Conservation (phyloP, 306 rosid genomes). For the Heteromeles arbutifolia region DNA sequence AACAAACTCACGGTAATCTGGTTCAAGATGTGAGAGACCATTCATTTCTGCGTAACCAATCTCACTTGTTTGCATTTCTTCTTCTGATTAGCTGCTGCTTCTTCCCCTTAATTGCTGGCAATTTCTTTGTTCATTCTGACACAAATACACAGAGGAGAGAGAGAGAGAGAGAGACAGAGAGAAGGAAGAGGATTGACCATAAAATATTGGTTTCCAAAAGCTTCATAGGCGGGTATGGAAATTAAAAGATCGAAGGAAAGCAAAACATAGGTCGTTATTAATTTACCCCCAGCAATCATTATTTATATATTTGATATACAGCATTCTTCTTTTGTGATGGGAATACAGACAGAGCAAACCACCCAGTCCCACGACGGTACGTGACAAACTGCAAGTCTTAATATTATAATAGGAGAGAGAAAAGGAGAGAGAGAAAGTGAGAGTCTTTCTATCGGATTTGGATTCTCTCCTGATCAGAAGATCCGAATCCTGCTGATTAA, state of each 20-base stretch:
- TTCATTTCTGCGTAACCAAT: slow-evolving; percentile 40
- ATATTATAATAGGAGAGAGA: not conserved
- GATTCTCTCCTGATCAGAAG: too few relatives aligned
- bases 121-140: slow-evolving; percentile 26
- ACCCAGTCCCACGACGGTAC: not conserved
- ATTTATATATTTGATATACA: not conserved
- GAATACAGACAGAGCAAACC: not conserved
- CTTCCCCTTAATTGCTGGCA: slow-evolving; percentile 5
- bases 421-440: not conserved
- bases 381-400: not conserved
- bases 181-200: not conserved
- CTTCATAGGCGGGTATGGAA: not conserved
- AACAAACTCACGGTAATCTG: slow-evolving; percentile 59
- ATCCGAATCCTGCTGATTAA: too few relatives aligned
- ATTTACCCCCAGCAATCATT: not conserved
- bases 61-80: not conserved
- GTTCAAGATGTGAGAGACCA: slow-evolving; percentile 40
- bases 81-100: slow-evolving; percentile 3
- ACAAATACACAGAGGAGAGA: slow-evolving; percentile 2
- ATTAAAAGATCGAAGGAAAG: not conserved
- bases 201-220: not conserved
- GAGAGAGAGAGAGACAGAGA: not conserved
- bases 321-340: not conserved
- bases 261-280: not conserved
- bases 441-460: not conserved